Base-by-base conservation (phyloP, 2,329 filamentous ascomycete species). In the Colletotrichum aenigma region DNA sequence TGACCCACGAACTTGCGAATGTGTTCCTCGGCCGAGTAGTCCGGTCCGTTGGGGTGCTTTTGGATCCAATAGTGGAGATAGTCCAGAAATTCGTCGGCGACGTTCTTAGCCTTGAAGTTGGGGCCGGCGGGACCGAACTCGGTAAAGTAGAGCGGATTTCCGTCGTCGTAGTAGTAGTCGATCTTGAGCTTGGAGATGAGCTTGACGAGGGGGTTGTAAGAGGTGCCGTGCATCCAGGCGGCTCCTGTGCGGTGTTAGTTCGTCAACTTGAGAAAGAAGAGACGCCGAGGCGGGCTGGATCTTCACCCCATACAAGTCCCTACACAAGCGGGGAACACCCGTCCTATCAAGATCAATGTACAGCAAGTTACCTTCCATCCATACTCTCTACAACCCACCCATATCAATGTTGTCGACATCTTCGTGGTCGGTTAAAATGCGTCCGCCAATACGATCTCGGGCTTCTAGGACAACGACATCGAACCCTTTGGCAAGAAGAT, bases 391-490 rank as follows among this genome's bases (percentile, higher is more conserved):
- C 18, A 13, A 55, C 65, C 34, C n/a, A 67, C 28, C 48, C 26
- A 67, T 67, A 18, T 56, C 65, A 26, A 67, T 67, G 13, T 56
- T 67, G 48, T 67, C 65, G 48, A 4, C 48, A 26, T 56, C n/a
- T 55, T 24, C 65, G 3, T 55, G 65, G 3, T 32, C 43, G 7
- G 65, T 55, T 2, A 84, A 88, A 0, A 87, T 89, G 80, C 91
- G 91, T 12, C 89, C 89, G 0, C 89, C 89, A 0, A 90, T 86
- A 0, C 87, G 84, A 48, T 88, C 83, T 7, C 86, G 83, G 2
- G 88, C 88, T 78, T 91, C 89, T 3, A 91, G 80, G 0, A 91
- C 83, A 0, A 86, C 75, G 16, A 83, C 81, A 0, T 83, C 84
- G 9, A 87, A 78, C 2, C 85, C 85, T 0, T 84, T 83, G 2